Evolutionary conservation across 2,329 filamentous ascomycete genomes (phyloP).

Genomic region (Fusarium cyanostomum): DNA sequence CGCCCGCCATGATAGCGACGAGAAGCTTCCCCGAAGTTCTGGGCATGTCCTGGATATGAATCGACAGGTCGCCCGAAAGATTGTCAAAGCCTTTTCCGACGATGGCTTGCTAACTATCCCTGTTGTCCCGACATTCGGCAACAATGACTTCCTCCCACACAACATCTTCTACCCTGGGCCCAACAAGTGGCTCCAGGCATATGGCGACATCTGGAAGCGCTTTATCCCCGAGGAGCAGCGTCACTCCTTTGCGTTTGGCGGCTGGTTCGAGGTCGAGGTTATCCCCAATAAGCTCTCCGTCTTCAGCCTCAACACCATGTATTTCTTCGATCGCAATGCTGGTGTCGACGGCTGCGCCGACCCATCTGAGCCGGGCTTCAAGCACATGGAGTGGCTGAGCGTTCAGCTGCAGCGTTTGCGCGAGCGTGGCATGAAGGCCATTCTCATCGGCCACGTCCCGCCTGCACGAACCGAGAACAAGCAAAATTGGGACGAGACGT

Average conservation of each 20-base stretch:
- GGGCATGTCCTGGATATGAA: conserved; percentile 84
- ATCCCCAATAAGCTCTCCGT: conserved; percentile 86
- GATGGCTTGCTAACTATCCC: conserved; percentile 73
- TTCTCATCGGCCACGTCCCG: conserved; percentile 92
- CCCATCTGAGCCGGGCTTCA: conserved; percentile 85
- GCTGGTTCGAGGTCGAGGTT: conserved; percentile 95
- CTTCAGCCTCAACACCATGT: conserved; percentile 95
- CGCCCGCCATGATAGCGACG: conserved; percentile 88
- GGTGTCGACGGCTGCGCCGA: conserved; percentile 89
- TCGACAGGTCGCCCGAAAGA: conserved; percentile 76
- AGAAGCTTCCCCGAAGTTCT: conserved; percentile 77
- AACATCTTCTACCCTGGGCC: conserved; percentile 90
- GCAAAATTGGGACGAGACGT: conserved; percentile 92
- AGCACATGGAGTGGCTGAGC: conserved; percentile 95
- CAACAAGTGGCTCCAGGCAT: conserved; percentile 84
- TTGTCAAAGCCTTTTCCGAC: conserved; percentile 76
- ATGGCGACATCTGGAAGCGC: conserved; percentile 79
- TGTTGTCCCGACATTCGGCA: conserved; percentile 89
- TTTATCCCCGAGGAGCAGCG: conserved; percentile 94
- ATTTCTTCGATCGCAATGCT: conserved; percentile 93
- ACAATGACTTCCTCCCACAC: conserved; percentile 97
- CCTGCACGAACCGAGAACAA: conserved; percentile 88
- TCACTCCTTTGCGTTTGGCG: conserved; percentile 89
- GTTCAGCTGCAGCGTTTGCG: conserved; percentile 87
- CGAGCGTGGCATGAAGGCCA: conserved; percentile 88